phyloP scores from a whole-genome alignment of 805 yeast genomes.

The Maudiozyma saulgeensis region DNA sequence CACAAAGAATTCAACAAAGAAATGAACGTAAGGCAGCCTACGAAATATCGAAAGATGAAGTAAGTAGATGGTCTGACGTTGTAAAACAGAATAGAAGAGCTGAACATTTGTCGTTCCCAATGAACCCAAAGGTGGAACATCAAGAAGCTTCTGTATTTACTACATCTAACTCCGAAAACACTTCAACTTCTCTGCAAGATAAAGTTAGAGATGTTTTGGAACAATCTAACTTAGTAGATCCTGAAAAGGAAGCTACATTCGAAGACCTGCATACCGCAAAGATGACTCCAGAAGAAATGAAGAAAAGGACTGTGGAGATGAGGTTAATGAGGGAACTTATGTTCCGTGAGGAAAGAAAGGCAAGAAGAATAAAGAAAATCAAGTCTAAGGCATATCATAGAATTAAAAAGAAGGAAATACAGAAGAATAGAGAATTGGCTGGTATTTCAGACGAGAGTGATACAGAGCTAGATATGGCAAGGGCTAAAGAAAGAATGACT shows the following conservation, averaged over 20 bases:
- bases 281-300: slow-evolving; percentile 69
- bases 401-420: slow-evolving; percentile 74
- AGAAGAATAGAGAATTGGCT: slow-evolving; percentile 58
- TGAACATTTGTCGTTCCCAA: slow-evolving; percentile 69
- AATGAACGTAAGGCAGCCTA: slow-evolving; percentile 85
- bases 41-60: slow-evolving; percentile 78
- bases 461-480: slow-evolving; percentile 56
- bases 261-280: slow-evolving; percentile 80
- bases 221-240: slow-evolving; percentile 61
- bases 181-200: slow-evolving; percentile 54
- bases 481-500: slow-evolving; percentile 90
- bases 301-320: slow-evolving; percentile 67
- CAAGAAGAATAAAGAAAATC: slow-evolving; percentile 87
- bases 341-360: slow-evolving; percentile 90
- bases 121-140: slow-evolving; percentile 33
- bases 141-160: slow-evolving; percentile 49
- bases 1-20: slow-evolving; percentile 75
- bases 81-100: slow-evolving; percentile 73
- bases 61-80: slow-evolving; percentile 79
- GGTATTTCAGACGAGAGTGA: slow-evolving; percentile 39
- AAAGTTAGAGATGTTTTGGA: slow-evolving; percentile 52
- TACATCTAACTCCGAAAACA: slow-evolving; percentile 32
- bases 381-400: slow-evolving; percentile 85
- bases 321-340: slow-evolving; percentile 89
- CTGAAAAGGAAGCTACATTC: slow-evolving; percentile 68